These are phyloP conservation scores for Castanopsis chinensis DNA, from an alignment of 306 rosid genomes.

Conservation along the genomic window DNA sequence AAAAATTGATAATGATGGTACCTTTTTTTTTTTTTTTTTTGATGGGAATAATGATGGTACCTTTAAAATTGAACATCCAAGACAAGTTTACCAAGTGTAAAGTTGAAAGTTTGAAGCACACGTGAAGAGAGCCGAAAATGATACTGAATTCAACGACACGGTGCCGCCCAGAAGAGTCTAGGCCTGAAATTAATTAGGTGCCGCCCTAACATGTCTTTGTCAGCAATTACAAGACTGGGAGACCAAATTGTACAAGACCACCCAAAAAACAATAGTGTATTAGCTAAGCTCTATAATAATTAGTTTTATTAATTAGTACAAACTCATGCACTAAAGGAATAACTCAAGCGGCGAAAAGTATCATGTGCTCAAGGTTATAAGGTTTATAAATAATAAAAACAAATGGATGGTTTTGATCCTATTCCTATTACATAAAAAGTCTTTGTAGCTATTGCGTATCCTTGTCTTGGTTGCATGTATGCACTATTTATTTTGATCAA, in stretches of 20 bases:
- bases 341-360: constrained; percentile 17
- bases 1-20: too few relatives aligned
- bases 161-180: neutral
- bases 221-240: neutral
- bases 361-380: neutral
- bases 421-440: too few relatives aligned
- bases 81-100: too few relatives aligned
- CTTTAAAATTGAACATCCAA: too few relatives aligned
- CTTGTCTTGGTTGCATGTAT: too few relatives aligned
- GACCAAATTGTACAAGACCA: neutral
- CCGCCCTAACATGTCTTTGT: constrained; percentile 1
- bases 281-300: too few relatives aligned
- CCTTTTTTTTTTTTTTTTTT: too few relatives aligned
- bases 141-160: neutral
- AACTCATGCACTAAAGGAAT: constrained; percentile 7
- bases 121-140: neutral
- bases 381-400: constrained; percentile 4
- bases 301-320: neutral
- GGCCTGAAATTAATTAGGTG: neutral
- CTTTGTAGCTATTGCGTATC: too few relatives aligned
- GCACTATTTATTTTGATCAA: too few relatives aligned
- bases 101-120: neutral
- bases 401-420: constrained; percentile 11
- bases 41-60: too few relatives aligned
- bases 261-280: too few relatives aligned